These are phyloP conservation scores for Artemisia tridentata DNA, from an alignment of 129 eudicot genomes.

Conservation along the genomic window DNA sequence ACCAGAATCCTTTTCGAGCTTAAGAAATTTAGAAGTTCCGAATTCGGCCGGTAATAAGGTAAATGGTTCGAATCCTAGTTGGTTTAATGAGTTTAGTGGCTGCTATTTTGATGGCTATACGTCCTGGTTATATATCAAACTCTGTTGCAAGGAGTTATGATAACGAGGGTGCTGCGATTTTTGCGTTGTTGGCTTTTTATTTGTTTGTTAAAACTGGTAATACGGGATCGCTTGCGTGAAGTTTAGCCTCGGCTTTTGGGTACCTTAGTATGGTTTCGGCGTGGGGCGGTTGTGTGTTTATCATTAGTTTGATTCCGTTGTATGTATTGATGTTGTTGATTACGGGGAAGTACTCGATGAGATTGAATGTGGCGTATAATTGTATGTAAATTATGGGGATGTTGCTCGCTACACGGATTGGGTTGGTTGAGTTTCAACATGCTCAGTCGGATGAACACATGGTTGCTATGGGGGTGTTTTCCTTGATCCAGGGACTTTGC, in stretches of 20 bases:
- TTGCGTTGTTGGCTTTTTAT: slow-evolving; percentile 88
- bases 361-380: slow-evolving; percentile 86
- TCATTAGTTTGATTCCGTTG: slow-evolving; percentile 74
- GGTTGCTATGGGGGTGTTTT: slow-evolving; percentile 99
- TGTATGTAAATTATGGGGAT: slow-evolving; percentile 86
- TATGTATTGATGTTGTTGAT: slow-evolving; percentile 84
- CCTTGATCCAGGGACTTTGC: slow-evolving; percentile 94
- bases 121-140: slow-evolving; percentile 92
- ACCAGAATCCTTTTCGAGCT: too few relatives aligned
- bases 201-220: slow-evolving; percentile 92
- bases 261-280: slow-evolving; percentile 96
- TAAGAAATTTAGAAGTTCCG: too few relatives aligned
- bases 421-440: slow-evolving; percentile 91
- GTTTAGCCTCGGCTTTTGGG: slow-evolving; percentile 83
- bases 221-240: slow-evolving; percentile 86
- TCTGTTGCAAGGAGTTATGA: slow-evolving; percentile 94
- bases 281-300: slow-evolving; percentile 98
- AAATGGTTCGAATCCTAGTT: too few relatives aligned
- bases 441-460: slow-evolving; percentile 96
- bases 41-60: too few relatives aligned
- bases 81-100: slow-evolving; percentile 93
- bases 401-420: slow-evolving; percentile 94
- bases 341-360: slow-evolving; percentile 87
- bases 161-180: slow-evolving; percentile 88
- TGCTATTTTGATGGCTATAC: slow-evolving; percentile 81